These are phyloP conservation scores for Auricularia cornea DNA, from an alignment of 768 basidiomycete genomes.

Conservation along the genomic window DNA sequence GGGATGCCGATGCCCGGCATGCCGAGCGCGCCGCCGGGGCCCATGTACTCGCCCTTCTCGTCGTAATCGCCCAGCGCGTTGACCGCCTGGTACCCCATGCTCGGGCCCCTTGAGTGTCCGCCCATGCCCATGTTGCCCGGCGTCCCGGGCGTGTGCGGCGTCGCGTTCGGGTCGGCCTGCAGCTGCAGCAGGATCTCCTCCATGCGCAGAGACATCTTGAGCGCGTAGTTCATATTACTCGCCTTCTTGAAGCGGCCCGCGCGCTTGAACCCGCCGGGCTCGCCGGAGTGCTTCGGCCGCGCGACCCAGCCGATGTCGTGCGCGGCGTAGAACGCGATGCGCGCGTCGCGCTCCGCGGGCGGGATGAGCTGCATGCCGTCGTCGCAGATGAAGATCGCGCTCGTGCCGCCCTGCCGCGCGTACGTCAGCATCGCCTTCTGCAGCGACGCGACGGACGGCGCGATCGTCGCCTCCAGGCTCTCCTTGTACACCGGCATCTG, in stretches of 20 bases:
- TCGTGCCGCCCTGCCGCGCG: conserved; percentile 53
- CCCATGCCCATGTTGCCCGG: neutral
- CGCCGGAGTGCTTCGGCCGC: conserved; percentile 42
- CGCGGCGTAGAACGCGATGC: conserved; percentile 45
- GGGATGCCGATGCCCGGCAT: conserved; percentile 19
- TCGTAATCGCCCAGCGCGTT: conserved; percentile 45
- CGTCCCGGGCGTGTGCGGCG: neutral
- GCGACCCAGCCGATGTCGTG: conserved; percentile 55
- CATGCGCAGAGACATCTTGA: conserved; percentile 33
- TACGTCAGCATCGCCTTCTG: conserved; percentile 57
- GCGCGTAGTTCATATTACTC: conserved; percentile 43
- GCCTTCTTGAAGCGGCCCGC: conserved; percentile 45
- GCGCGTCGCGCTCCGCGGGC: conserved; percentile 36
- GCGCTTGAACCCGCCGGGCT: conserved; percentile 35
- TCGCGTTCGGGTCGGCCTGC: conserved; percentile 14
- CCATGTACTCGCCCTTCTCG: conserved; percentile 34
- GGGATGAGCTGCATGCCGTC: conserved; percentile 44
- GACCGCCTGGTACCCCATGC: conserved; percentile 59
- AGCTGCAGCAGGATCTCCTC: conserved; percentile 29
- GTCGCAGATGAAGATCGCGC: conserved; percentile 51
- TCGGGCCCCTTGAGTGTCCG: too few species aligned
- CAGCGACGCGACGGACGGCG: conserved; percentile 44
- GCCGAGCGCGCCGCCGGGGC: conserved; percentile 12
- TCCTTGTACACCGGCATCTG: conserved; percentile 57
- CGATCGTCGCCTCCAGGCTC: conserved; percentile 41